phyloP scores from a whole-genome alignment of 495 filamentous ascomycete species.

The Polyplosphaeria fusca region DNA sequence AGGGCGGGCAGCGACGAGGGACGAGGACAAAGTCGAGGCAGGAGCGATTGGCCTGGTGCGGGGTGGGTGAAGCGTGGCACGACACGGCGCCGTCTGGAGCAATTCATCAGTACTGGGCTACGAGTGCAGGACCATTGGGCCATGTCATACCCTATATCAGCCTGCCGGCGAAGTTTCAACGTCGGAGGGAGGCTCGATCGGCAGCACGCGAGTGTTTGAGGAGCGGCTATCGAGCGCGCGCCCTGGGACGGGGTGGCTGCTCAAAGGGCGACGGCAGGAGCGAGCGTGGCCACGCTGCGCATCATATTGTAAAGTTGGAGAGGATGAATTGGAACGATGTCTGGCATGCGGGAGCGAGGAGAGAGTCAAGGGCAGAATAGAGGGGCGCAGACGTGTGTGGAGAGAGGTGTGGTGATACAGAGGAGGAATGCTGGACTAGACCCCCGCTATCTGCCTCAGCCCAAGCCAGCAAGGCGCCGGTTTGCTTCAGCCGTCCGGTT shows the following conservation, averaged over 20 bases:
- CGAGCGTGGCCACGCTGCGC: neutral
- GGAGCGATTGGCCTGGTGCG: slow-evolving; percentile 9
- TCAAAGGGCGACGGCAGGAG: slow-evolving; percentile 20
- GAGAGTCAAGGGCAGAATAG: neutral
- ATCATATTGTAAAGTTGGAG: neutral
- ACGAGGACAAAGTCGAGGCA: neutral
- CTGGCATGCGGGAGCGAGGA: neutral
- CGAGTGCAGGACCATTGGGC: neutral
- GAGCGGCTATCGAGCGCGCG: slow-evolving; percentile 2
- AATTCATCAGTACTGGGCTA: slow-evolving; percentile 4
- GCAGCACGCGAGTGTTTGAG: slow-evolving; percentile 24
- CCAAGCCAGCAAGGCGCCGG: slow-evolving; percentile 17
- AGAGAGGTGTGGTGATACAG: slow-evolving; percentile 17
- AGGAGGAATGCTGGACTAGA: slow-evolving; percentile 14
- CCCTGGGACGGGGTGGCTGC: slow-evolving; percentile 7
- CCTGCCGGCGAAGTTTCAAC: neutral
- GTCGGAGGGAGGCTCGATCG: slow-evolving; percentile 8
- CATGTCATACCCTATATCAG: slow-evolving; percentile 4
- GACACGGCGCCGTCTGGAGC: neutral
- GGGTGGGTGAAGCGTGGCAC: slow-evolving; percentile 14
- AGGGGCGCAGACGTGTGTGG: neutral
- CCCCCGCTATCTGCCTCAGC: slow-evolving; percentile 25
- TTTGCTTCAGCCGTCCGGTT: slow-evolving; percentile 15
- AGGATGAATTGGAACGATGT: no score
- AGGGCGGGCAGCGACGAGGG: no score